Percentiles rank a stretch among this genome's conserved stretches.
Evolutionary conservation across 768 basidiomycete genomes (phyloP).

Genomic region (Myochromella boudieri): DNA sequence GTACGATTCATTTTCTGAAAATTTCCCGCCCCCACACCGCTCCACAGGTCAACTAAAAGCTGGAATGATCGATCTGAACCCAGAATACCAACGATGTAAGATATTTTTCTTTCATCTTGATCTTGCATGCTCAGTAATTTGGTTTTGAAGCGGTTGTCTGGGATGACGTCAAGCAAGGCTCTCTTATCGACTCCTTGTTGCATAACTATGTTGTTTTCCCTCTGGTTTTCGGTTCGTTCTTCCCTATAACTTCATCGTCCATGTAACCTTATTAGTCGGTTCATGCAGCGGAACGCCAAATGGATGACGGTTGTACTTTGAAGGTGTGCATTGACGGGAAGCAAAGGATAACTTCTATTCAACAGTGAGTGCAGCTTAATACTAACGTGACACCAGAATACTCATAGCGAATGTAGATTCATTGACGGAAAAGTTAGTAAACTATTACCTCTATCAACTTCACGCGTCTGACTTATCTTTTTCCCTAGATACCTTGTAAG

Average conservation of each 20-base stretch:
- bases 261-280: not conserved
- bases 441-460: conserved; percentile 1
- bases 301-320: conserved; percentile 41
- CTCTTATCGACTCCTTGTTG: conserved; percentile 63
- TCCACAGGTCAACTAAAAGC: conserved; percentile 46
- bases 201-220: conserved; percentile 68
- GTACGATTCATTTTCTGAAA: too few relatives aligned
- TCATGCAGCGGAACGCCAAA: conserved; percentile 34
- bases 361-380: conserved; percentile 35
- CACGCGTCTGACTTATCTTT: conserved; percentile 6
- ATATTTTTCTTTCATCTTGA: not conserved
- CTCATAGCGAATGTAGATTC: conserved; percentile 37
- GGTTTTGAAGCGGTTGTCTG: conserved; percentile 55
- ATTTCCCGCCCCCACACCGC: too few relatives aligned
- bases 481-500: conserved; percentile 23
- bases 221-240: conserved; percentile 56
- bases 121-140: not conserved
- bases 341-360: conserved; percentile 67
- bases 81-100: conserved; percentile 66
- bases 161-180: conserved; percentile 58
- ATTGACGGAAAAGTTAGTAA: conserved; percentile 52
- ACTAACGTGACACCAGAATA: not conserved
- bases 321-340: conserved; percentile 73
- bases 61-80: conserved; percentile 52
- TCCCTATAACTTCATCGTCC: not conserved